Evolutionary conservation across 371 early-diverging fungal species (phyloP), one percentile per base, ranked within the genome.

Genomic region (Mortierella sp.): DNA sequence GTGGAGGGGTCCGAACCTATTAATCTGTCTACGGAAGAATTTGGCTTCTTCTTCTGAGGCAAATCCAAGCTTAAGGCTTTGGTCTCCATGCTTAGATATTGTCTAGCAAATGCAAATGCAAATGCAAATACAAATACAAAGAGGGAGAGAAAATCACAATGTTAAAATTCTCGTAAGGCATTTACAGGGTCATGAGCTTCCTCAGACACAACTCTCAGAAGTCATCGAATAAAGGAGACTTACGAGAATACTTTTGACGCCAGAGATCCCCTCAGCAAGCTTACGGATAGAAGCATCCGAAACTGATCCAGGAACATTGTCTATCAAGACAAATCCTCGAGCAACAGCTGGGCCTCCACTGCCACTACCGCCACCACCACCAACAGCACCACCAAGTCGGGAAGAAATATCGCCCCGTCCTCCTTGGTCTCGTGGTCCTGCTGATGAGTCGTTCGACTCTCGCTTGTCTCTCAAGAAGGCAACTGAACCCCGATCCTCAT

Each of bases 1-100:
- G n/a, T n/a, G n/a, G n/a, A n/a, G 37, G 14, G 21, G 44, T 45
- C 23, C 77, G 55, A 68, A 77, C 77, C 72, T 77, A 77, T 77
- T 77, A 55, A 77, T 77, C 68, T 77, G 77, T 77, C 77, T 77
- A 77, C 77, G 77, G 69, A 77, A 77, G 51, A 72, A 77, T 51
- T 77, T 77, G 48, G 77, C 77, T 62, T 77, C 77, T 2, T 77
- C 77, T 6, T 72, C 57, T 4, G 77, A 68, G 16, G 56, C 72
- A 62, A 77, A 77, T 12, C 77, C 72, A 14, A 77, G 72, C 1
- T 53, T 59, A 16, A 77, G 58, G 7, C 55, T 60, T 2, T 66
- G 58, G n/a, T 59, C 69, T 3, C 62, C 72, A 5, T 68, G 61
- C 65, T 68, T 77, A 37, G 70, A 45, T 23, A 77, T 46, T 25